Conservation (phyloP, 331 rosid species). For the Rosa hybrid region DNA sequence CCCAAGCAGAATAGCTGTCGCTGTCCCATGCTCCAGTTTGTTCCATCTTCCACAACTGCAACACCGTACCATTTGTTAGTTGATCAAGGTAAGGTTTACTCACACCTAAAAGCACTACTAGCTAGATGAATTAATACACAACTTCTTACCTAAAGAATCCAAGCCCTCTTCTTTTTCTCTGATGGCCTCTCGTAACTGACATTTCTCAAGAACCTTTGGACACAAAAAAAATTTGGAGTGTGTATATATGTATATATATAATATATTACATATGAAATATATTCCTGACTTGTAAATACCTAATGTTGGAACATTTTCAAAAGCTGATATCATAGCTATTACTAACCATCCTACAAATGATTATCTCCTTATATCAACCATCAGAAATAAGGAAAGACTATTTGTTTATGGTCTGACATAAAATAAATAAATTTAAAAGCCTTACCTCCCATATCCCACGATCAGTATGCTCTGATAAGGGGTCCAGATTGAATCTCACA, state of each 20-base stretch:
- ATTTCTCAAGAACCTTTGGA: constrained; percentile 24
- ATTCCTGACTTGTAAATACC: not conserved
- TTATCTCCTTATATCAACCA: not conserved
- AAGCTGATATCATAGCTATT: not conserved
- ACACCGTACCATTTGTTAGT: not conserved
- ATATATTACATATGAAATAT: not conserved
- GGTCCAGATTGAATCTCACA: constrained; percentile 38
- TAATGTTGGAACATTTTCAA: not conserved
- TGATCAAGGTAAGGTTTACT: not conserved
- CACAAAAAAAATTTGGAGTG: not conserved
- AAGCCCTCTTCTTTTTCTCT: constrained; percentile 21
- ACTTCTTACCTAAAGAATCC: constrained; percentile 26
- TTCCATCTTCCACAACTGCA: constrained; percentile 33
- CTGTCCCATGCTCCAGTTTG: constrained; percentile 44
- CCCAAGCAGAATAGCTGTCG: constrained; percentile 36
- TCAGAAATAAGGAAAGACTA: not conserved
- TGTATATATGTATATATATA: too few relatives aligned
- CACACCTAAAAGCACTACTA: not conserved
- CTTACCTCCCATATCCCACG: constrained; percentile 35
- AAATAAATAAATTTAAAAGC: not conserved
- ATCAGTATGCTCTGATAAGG: constrained; percentile 34
- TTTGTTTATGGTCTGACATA: not conserved
- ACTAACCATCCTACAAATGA: not conserved
- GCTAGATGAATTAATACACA: not conserved
- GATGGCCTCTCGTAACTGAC: constrained; percentile 25